These are phyloP conservation scores for Botrytis cinerea DNA, from an alignment of 2,329 filamentous ascomycete species.

Conservation along the genomic window DNA sequence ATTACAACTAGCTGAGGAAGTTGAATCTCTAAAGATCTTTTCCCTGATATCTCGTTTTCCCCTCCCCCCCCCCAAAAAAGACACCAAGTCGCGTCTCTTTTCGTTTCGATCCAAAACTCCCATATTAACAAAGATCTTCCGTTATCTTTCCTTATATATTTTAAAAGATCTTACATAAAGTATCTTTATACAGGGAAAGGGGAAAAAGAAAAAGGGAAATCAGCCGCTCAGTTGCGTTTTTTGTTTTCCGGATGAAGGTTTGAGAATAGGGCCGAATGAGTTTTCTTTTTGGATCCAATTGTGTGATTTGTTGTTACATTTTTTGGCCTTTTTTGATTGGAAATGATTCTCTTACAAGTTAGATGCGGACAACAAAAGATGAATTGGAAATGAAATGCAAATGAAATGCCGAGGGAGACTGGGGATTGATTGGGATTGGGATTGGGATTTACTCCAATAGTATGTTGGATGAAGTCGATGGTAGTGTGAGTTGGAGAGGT, in stretches of 20 bases:
- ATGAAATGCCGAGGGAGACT: not conserved
- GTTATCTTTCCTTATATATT: not conserved
- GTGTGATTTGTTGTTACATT: slow-evolving; percentile 14
- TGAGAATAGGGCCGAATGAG: slow-evolving; percentile 21
- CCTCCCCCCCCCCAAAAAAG: not conserved
- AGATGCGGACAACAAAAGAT: not conserved
- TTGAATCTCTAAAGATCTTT: not conserved
- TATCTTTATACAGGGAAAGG: not conserved
- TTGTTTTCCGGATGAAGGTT: slow-evolving; percentile 13
- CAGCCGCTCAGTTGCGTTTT: slow-evolving; percentile 16
- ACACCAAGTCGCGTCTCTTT: not conserved
- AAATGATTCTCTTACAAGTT: not conserved
- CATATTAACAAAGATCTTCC: not conserved
- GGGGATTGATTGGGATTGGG: not conserved
- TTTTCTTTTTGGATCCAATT: slow-evolving; percentile 4
- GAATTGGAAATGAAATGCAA: not conserved
- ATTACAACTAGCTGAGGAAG: not conserved
- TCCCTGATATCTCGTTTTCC: not conserved
- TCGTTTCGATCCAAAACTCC: not conserved
- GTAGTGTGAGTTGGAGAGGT: not conserved
- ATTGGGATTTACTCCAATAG: not conserved
- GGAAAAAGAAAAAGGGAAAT: not conserved
- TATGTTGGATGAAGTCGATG: slow-evolving; percentile 1
- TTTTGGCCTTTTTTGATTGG: not conserved
- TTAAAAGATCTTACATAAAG: not conserved